Percentiles rank a stretch among this genome's conserved stretches.
These are phyloP conservation scores for Dendrobium catenatum DNA, from an alignment of 106 monocot species.

Conservation along the genomic window DNA sequence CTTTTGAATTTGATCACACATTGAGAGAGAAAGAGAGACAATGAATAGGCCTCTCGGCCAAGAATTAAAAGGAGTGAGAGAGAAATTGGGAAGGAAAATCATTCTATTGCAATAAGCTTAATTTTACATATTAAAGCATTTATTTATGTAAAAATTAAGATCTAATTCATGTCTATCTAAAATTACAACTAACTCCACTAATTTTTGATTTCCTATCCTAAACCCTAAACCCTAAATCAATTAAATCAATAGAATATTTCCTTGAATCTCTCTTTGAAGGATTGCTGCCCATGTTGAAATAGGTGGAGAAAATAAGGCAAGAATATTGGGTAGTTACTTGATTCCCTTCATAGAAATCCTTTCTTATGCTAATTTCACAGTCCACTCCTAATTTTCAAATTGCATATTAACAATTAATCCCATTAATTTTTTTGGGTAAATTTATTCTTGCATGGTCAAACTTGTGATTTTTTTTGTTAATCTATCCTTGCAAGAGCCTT, in stretches of 20 bases:
- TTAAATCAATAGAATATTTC: background rate
- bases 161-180: background rate
- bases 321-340: too few relatives aligned
- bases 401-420: too few relatives aligned
- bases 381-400: too few relatives aligned
- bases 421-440: too few relatives aligned
- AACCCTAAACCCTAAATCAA: background rate
- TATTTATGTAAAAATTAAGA: background rate
- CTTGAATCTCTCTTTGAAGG: background rate
- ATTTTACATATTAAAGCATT: background rate
- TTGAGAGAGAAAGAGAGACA: too few relatives aligned
- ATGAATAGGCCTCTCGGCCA: too few relatives aligned
- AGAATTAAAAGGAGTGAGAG: background rate
- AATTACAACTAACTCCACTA: background rate
- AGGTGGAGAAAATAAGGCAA: too few relatives aligned
- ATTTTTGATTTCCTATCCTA: background rate
- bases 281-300: background rate
- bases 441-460: too few relatives aligned
- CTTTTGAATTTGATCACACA: background rate
- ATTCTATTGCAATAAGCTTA: background rate
- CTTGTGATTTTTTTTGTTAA: too few relatives aligned
- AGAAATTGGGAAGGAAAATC: background rate
- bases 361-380: too few relatives aligned
- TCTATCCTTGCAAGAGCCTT: too few relatives aligned
- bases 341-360: too few relatives aligned